Evolutionary conservation across 2,329 filamentous ascomycete species (phyloP), one percentile per base, ranked within the genome.

Genomic region (Aspergillus sp.): DNA sequence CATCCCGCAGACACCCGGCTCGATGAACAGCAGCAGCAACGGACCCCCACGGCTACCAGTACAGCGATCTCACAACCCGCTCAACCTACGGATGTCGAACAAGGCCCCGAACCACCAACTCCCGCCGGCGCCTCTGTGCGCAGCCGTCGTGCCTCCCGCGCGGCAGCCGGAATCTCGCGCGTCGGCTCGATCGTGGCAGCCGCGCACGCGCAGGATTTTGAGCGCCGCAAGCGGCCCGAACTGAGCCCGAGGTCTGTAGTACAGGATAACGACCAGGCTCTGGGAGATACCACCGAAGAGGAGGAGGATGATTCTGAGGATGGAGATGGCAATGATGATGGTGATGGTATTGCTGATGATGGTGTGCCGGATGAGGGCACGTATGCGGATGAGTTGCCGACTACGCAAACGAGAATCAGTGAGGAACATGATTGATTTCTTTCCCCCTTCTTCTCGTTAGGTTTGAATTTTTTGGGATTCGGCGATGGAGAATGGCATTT

Each of bases 151-250:
- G 60, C 53, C 19, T 51, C 58, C 29, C 63, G 57, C 41, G 57
- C 50, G 34, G 59, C 58, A 44, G 64, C 49, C 41, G 73, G 68
- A 5, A 67, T 80, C 7, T 67, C 67, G n/a, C 70, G 77, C 1
- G 75, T 83, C 8, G 80, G 79, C 4, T 80, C 76, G 9, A 81
- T 89, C n/a, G 75, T 96, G 55, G 85, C 88, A 3, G 78, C 83
- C 51, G 91, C 91, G 4, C 93, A 97, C 64, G 85, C 80, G 50
- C 85, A 94, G 64, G 91, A 97, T 68, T 97, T 96, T 64, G 86
- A 94, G 68, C 85, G 93, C 71, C 86, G 81, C 64, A 77, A 80
- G 52, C 76, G 73, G 29, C 74, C 75, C 0, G 72, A 73, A 33
- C 61, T 71, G 8, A 62, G 60, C 3, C 63, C 61, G 6, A 63